A percentile compares a stretch with the other conserved stretches of the same genome.
Evolutionary conservation across 1,284 basidiomycete genomes (phyloP).

Genomic region (Puccinia brachypodii): DNA sequence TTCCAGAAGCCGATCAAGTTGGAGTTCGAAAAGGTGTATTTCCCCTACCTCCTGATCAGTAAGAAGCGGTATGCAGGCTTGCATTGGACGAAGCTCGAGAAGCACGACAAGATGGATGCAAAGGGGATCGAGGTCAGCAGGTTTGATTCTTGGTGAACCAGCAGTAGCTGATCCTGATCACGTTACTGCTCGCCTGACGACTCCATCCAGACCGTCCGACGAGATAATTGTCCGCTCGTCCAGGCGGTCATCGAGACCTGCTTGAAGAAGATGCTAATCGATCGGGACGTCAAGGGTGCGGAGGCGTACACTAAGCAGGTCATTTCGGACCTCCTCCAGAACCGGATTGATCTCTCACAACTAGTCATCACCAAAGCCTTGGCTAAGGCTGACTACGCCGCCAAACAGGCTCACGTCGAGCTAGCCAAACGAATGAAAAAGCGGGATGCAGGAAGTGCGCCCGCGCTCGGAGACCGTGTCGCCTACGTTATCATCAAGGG

Average conservation of each 20-base stretch:
- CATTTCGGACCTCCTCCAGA: conserved; percentile 88
- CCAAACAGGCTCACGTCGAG: conserved; percentile 92
- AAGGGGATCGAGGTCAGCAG: conserved; percentile 87
- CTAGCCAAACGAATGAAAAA: conserved; percentile 89
- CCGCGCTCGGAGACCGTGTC: conserved; percentile 88
- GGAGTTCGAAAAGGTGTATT: conserved; percentile 98
- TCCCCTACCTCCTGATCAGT: conserved; percentile 90
- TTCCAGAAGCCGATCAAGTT: conserved; percentile 94
- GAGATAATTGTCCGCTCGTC: conserved; percentile 92
- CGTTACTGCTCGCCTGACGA: neutral
- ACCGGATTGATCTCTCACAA: conserved; percentile 95
- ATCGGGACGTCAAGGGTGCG: conserved; percentile 85
- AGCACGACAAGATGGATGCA: conserved; percentile 97
- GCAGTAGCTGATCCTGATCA: neutral
- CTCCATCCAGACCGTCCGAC: conserved; percentile 76
- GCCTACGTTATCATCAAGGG: conserved; percentile 97
- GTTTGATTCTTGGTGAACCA: conserved; percentile 7
- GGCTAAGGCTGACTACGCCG: conserved; percentile 81
- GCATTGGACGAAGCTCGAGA: conserved; percentile 86
- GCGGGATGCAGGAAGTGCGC: conserved; percentile 84
- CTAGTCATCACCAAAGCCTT: conserved; percentile 95
- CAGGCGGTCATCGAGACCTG: conserved; percentile 96
- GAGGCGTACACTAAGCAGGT: conserved; percentile 91
- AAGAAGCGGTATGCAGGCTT: conserved; percentile 77
- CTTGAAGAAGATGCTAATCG: conserved; percentile 91